Percentiles rank a stretch among this genome's conserved stretches.
Conservation (phyloP, 495 filamentous ascomycete species). For the Trichoderma gamsii region DNA sequence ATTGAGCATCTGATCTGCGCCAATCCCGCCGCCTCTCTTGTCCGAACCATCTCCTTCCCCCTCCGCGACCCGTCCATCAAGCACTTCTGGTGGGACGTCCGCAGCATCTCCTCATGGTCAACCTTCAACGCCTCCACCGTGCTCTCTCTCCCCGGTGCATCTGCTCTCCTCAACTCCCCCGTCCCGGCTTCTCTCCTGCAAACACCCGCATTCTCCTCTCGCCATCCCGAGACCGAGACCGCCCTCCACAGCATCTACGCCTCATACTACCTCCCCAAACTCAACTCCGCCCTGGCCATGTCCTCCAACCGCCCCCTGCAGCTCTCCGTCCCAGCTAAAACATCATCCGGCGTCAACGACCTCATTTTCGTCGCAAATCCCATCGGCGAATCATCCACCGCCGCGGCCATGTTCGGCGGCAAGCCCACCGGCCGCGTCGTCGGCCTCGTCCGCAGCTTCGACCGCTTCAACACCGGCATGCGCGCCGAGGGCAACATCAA, state of each 20-base stretch:
- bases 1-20: conserved; percentile 70
- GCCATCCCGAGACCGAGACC: conserved; percentile 66
- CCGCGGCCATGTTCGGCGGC: conserved; percentile 57
- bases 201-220: conserved; percentile 44
- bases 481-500: conserved; percentile 72
- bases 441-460: conserved; percentile 80
- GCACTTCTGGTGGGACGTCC: conserved; percentile 93
- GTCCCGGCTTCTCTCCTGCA: conserved; percentile 61
- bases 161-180: conserved; percentile 64
- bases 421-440: conserved; percentile 74
- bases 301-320: conserved; percentile 56
- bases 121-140: conserved; percentile 70
- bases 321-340: conserved; percentile 48
- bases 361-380: conserved; percentile 65
- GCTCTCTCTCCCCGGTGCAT: conserved; percentile 63
- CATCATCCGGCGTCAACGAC: conserved; percentile 54
- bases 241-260: conserved; percentile 63
- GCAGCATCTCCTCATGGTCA: conserved; percentile 76
- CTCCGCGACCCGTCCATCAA: conserved; percentile 62
- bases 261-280: conserved; percentile 65
- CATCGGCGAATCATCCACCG: conserved; percentile 39
- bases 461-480: conserved; percentile 92
- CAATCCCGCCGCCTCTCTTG: conserved; percentile 76
- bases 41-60: conserved; percentile 69
- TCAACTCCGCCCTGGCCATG: conserved; percentile 69